Evolutionary conservation across 495 filamentous ascomycete genomes (phyloP).

Genomic region (Rostrohypoxylon terebratum): DNA sequence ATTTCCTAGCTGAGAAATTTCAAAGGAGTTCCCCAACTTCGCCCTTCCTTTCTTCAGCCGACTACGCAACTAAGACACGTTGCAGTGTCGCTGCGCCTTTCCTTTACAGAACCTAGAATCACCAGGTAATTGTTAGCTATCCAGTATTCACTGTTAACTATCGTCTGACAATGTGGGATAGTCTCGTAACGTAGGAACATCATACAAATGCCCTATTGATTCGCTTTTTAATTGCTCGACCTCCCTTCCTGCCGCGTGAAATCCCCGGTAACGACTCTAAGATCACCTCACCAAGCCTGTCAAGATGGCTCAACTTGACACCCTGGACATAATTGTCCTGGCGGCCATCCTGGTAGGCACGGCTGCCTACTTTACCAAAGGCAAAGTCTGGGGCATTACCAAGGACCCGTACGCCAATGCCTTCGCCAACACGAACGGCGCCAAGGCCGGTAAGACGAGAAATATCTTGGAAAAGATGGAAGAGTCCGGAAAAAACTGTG

Average conservation of each 20-base stretch:
- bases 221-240: background rate
- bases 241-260: conserved; percentile 11
- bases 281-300: conserved; percentile 35
- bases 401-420: conserved; percentile 89
- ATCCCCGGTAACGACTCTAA: conserved; percentile 13
- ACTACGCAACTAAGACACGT: conserved; percentile 37
- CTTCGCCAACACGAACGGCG: conserved; percentile 73
- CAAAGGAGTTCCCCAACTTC: conserved; percentile 40
- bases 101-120: conserved; percentile 6
- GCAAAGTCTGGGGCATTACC: conserved; percentile 85
- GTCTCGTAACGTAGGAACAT: conserved; percentile 16
- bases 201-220: conserved; percentile 14
- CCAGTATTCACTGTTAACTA: background rate
- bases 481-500: conserved; percentile 93
- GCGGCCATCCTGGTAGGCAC: conserved; percentile 85
- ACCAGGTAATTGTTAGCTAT: conserved; percentile 17
- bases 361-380: conserved; percentile 96
- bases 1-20: conserved; percentile 23
- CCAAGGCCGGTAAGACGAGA: conserved; percentile 86
- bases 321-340: conserved; percentile 92
- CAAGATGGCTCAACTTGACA: conserved; percentile 94
- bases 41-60: conserved; percentile 34
- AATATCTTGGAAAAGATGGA: conserved; percentile 97
- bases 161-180: conserved; percentile 11
- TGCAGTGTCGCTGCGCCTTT: conserved; percentile 39